Percentiles rank a stretch among this genome's conserved stretches.
Evolutionary conservation across 495 filamentous ascomycete species (phyloP).

Genomic region (Poronia punctata): DNA sequence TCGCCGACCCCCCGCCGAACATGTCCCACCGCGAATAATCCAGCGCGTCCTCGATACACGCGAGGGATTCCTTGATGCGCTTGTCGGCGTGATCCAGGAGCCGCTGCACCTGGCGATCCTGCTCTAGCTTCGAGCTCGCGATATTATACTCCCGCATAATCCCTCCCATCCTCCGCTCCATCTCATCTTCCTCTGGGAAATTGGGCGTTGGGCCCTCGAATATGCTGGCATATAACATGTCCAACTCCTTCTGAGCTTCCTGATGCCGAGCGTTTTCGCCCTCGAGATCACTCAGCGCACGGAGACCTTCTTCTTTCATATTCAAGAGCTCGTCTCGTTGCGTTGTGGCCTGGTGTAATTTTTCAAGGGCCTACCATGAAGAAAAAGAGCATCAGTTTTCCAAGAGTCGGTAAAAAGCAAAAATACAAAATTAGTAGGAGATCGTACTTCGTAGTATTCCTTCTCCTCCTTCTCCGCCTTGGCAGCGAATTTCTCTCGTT

Average conservation of each 20-base stretch:
- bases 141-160: constrained; percentile 19
- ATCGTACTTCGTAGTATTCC: constrained; percentile 43
- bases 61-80: constrained; percentile 19
- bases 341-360: constrained; percentile 31
- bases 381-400: too few species aligned
- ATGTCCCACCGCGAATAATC: constrained; percentile 21
- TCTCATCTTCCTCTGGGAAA: constrained; percentile 41
- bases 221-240: constrained; percentile 33
- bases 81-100: constrained; percentile 22
- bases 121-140: constrained; percentile 16
- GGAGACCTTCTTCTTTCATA: too few species aligned
- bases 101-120: constrained; percentile 17
- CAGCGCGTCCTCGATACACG: constrained; percentile 25
- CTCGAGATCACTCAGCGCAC: constrained; percentile 20
- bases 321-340: constrained; percentile 21
- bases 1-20: constrained; percentile 24
- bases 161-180: constrained; percentile 17
- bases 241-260: constrained; percentile 30
- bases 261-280: constrained; percentile 21
- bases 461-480: constrained; percentile 41
- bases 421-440: too few species aligned
- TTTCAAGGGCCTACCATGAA: too few species aligned
- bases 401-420: too few species aligned
- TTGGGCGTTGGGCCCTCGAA: constrained; percentile 41
- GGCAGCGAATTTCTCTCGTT: constrained; percentile 32